Evolutionary conservation across 352 stramenopile species (phyloP), one percentile per base, ranked within the genome.

Genomic region (Phytopythium kandeliae): DNA sequence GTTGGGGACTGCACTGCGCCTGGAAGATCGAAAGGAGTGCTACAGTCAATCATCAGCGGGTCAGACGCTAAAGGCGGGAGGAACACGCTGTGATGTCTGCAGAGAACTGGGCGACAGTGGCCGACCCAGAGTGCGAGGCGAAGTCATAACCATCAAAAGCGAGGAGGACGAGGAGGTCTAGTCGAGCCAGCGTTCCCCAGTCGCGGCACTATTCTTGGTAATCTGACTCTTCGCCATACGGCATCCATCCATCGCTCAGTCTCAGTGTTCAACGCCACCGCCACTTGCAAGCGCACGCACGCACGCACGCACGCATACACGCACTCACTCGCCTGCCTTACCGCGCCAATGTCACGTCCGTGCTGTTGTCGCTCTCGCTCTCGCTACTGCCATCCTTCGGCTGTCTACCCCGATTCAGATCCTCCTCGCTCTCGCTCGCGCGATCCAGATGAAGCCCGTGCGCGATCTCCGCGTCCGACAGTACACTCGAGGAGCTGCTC

Each of bases 391-490:
- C 22, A 8, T 19, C 36, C 7, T 21, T 2, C 11, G 4, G 24
- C 37, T 48, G 16, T 5, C 51, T 46, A 3, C 26, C 9, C 8
- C 55, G 19, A 4, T 12, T 2, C 16, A 26, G 30, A 21, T 34
- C 57, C 37, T 49, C 35, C n/a, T 71, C 64, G 21, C 68, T 57
- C 19, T 85, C 74, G 21, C 68, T 57, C 16, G 80, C 74, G 28
- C 62, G 54, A 22, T 72, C 55, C 26, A 74, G 64, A 59, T 69
- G 75, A 25, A 86, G 63, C 48, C 76, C 64, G 37, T 61, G 71
- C 35, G 67, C 57, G 24, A 86, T 59, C 56, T 86, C 74, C 6
- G 57, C 56, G 36, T 86, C 74, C 11, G 74, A 76, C 13, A 86
- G 54, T 22, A 86, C 71, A 43, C 71, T 83, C 4, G 71, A 71